Conservation (phyloP, 306 rosid genomes). For the Herpetospermum pedunculosum region DNA sequence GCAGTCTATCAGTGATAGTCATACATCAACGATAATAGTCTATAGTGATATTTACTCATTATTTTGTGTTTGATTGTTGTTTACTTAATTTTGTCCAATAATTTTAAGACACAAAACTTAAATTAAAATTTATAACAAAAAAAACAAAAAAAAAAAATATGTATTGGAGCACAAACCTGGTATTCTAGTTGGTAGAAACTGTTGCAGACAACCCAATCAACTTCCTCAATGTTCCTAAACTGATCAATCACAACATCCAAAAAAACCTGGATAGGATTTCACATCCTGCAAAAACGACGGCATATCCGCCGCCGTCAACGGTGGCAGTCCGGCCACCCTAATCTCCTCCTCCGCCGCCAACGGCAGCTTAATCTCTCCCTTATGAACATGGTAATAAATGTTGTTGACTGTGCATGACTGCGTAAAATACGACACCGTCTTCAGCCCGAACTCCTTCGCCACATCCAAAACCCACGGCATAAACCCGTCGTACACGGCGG, state of each 20-base stretch:
- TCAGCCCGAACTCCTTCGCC: not conserved
- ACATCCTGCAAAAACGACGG: slow-evolving; percentile 6
- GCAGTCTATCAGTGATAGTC: no score
- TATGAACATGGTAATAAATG: not conserved
- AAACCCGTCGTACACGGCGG: not conserved
- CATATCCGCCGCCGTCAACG: not conserved
- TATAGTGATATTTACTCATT: no score
- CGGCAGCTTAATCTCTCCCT: not conserved
- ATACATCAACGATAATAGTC: no score
- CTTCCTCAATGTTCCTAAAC: slow-evolving; percentile 7
- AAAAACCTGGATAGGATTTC: not conserved
- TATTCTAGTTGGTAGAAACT: slow-evolving; percentile 14
- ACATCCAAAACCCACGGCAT: not conserved
- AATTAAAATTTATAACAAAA: no score
- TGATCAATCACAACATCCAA: not conserved
- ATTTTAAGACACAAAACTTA: no score
- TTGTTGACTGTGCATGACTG: not conserved
- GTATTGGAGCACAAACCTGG: no score
- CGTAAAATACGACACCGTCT: not conserved
- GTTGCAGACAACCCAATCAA: slow-evolving; percentile 13
- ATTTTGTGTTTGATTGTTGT: no score
- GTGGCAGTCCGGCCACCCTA: not conserved
- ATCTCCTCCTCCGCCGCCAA: not conserved
- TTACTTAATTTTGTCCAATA: no score
- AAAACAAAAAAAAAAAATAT: no score